A percentile compares a stretch with the other conserved stretches of the same genome.
Evolutionary conservation across 768 basidiomycete genomes (phyloP).

Genomic region (Dacryopinax primogenitus): DNA sequence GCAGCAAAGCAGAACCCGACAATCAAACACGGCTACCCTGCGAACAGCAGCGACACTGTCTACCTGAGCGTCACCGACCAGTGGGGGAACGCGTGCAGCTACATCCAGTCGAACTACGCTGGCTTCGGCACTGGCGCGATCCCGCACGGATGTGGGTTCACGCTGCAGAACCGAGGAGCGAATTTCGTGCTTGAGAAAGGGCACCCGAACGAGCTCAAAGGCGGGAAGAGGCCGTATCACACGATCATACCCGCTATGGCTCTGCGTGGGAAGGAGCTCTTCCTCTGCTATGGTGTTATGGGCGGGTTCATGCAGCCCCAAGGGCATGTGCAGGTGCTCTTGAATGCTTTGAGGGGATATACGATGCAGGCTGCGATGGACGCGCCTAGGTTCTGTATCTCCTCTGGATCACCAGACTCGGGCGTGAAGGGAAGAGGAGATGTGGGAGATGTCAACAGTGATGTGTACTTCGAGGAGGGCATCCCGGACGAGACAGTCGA

Average conservation of each 20-base stretch:
- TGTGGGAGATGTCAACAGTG: constrained; percentile 63
- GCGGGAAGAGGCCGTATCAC: constrained; percentile 79
- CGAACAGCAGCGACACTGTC: constrained; percentile 81
- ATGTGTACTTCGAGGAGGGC: constrained; percentile 81
- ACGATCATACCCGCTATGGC: constrained; percentile 91
- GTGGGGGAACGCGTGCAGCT: constrained; percentile 83
- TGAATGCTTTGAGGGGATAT: constrained; percentile 80
- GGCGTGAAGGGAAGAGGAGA: constrained; percentile 32
- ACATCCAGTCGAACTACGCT: constrained; percentile 77
- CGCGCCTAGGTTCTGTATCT: constrained; percentile 92
- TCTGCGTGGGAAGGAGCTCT: constrained; percentile 63
- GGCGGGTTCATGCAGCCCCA: constrained; percentile 93
- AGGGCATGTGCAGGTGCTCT: constrained; percentile 87
- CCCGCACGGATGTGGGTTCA: constrained; percentile 91
- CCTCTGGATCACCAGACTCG: constrained; percentile 59
- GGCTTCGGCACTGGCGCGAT: constrained; percentile 90
- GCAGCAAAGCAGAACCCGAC: constrained; percentile 48
- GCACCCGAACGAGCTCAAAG: constrained; percentile 75
- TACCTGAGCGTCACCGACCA: constrained; percentile 74
- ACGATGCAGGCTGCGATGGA: constrained; percentile 83
- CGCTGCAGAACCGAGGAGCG: constrained; percentile 84
- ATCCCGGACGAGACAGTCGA: constrained; percentile 49
- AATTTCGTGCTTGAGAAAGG: constrained; percentile 67
- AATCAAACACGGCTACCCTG: constrained; percentile 65
- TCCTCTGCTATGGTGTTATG: constrained; percentile 85